Conservation (phyloP, 495 filamentous ascomycete species). For the Extremus antarcticus region DNA sequence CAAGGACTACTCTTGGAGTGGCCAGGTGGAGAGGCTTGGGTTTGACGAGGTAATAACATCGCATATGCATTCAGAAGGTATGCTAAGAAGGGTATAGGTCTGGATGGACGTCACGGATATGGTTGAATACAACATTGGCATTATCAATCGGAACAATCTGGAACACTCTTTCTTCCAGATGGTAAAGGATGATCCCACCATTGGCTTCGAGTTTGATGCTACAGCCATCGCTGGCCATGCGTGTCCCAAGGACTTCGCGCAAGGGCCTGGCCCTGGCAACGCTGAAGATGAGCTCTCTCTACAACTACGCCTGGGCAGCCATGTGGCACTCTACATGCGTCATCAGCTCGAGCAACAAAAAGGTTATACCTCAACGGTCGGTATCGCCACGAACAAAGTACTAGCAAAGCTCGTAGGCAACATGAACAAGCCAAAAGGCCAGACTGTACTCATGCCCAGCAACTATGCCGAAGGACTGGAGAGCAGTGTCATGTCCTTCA, state of each 20-base stretch:
- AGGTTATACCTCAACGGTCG: conserved; percentile 79
- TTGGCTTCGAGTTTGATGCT: conserved; percentile 70
- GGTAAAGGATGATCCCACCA: conserved; percentile 60
- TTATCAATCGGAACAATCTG: conserved; percentile 58
- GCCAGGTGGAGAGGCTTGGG: conserved; percentile 64
- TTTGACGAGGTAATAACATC: conserved; percentile 60
- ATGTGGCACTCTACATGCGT: conserved; percentile 64
- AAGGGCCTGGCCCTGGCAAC: not conserved
- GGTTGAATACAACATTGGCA: conserved; percentile 60
- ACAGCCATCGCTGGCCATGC: conserved; percentile 47
- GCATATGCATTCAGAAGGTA: not conserved
- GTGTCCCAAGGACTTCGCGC: conserved; percentile 33
- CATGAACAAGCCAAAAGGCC: conserved; percentile 72
- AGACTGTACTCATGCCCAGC: conserved; percentile 69
- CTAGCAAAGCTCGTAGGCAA: conserved; percentile 77
- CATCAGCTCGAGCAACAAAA: conserved; percentile 60
- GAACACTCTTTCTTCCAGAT: conserved; percentile 67
- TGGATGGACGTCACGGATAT: conserved; percentile 77
- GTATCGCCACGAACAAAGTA: conserved; percentile 74
- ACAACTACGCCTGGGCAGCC: conserved; percentile 35
- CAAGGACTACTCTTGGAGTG: conserved; percentile 59
- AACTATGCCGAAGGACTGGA: conserved; percentile 19
- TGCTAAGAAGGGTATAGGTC: conserved; percentile 30
- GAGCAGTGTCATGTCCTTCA: conserved; percentile 52
- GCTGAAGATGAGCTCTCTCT: conserved; percentile 16